Evolutionary conservation across 169 alveolate genomes (phyloP), one percentile per base, ranked within the genome.

Genomic region (Plasmodium vivax): DNA sequence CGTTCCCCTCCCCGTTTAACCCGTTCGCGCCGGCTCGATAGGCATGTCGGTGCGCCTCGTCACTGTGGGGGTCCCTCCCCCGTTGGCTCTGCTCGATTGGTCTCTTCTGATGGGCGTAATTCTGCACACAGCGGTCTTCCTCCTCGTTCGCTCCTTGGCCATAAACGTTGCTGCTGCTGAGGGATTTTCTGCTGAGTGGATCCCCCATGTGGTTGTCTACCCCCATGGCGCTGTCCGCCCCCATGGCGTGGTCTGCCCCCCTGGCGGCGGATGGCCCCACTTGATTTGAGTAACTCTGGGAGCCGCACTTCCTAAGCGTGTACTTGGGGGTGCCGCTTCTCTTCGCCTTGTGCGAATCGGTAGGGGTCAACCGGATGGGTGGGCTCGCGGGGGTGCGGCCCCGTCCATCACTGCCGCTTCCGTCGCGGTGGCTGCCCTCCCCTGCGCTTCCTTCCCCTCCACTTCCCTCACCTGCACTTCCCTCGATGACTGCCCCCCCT

Each of bases 221-320:
- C n/a, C n/a, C n/a, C n/a, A n/a, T n/a, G n/a, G n/a, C n/a, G n/a
- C n/a, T n/a, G n/a, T n/a, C n/a, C n/a, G n/a, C n/a, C n/a, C n/a
- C n/a, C n/a, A n/a, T n/a, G n/a, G n/a, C n/a, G n/a, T n/a, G n/a
- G n/a, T n/a, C n/a, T n/a, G 51, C 19, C 72, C 36, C 47, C 34
- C 36, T 4, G 16, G 16, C 9, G 73, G 79, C 12, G 10, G 58
- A 54, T 0, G 84, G 8, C 16, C 73, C 27, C 45, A 72, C 47
- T 72, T 72, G 34, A 16, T 71, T 41, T 30, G 45, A 4, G 14
- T 68, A 62, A 87, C 71, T 87, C 12, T 43, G 43, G 3, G 93
- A 75, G 32, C 71, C 27, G 47, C 77, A 75, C 38, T 47, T 87
- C 81, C 45, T 87, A 54, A 87, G 73, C 2, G 93, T 19, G 68